These are phyloP conservation scores for Neonectria magnoliae DNA, from an alignment of 2,329 filamentous ascomycete genomes.

Conservation along the genomic window DNA sequence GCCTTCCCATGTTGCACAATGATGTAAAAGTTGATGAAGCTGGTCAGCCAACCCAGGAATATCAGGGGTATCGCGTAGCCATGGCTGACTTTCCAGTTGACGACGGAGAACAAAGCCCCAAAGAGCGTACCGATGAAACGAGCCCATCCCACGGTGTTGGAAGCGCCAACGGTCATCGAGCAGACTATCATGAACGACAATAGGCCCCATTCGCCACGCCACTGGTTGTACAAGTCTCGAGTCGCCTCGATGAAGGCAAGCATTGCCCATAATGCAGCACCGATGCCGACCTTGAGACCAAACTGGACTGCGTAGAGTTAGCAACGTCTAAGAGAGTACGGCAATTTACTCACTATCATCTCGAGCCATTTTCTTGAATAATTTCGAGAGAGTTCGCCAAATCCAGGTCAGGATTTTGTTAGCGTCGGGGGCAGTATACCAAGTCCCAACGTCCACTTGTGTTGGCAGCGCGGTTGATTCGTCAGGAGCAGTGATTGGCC, in stretches of 20 bases:
- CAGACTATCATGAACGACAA: conserved; percentile 99
- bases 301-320: conserved; percentile 64
- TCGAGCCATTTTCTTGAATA: conserved; percentile 56
- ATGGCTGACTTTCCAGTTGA: conserved; percentile 80
- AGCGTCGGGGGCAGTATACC: conserved; percentile 26
- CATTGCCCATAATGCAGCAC: conserved; percentile 87
- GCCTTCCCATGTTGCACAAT: conserved; percentile 87
- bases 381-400: conserved; percentile 42
- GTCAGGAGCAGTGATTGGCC: background rate
- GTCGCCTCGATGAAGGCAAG: conserved; percentile 85
- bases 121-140: conserved; percentile 88
- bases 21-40: conserved; percentile 87
- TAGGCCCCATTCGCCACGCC: conserved; percentile 96
- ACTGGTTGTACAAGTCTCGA: conserved; percentile 81
- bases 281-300: conserved; percentile 91
- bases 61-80: conserved; percentile 80
- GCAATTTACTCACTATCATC: conserved; percentile 54
- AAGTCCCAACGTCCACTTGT: conserved; percentile 11
- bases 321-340: conserved; percentile 53
- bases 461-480: background rate
- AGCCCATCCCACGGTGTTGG: conserved; percentile 89
- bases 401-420: conserved; percentile 37
- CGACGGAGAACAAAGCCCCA: conserved; percentile 78
- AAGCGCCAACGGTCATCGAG: conserved; percentile 97
- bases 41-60: conserved; percentile 83